Evolutionary conservation across 2,329 filamentous ascomycete species (phyloP).

Genomic region (Sphaerulina populicola): DNA sequence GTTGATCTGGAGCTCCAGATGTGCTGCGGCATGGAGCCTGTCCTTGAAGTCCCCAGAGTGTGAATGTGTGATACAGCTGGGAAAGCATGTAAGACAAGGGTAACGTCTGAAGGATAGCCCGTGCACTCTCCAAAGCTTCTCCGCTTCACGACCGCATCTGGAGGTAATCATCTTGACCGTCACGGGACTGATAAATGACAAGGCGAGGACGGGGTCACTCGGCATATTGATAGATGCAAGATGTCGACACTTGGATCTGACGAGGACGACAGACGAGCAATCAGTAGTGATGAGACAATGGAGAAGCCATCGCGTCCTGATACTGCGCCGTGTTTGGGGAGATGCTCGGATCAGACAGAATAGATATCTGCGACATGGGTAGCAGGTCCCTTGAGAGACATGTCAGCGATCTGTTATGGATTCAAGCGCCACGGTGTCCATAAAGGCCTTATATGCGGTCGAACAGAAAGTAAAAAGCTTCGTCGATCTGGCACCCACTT

Average conservation of each 20-base stretch:
- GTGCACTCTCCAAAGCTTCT: too few relatives aligned
- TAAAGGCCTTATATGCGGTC: slow-evolving; percentile 3
- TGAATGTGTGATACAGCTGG: background rate
- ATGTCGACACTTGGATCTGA: too few relatives aligned
- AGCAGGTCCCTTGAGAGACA: background rate
- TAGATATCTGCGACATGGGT: background rate
- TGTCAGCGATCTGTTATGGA: slow-evolving; percentile 11
- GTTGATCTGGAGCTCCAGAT: background rate
- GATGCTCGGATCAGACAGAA: background rate
- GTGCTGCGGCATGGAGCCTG: background rate
- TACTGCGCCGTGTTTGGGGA: background rate
- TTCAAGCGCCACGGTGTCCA: slow-evolving; percentile 6
- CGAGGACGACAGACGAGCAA: too few relatives aligned
- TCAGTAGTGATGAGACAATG: too few relatives aligned
- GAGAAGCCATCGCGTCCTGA: too few relatives aligned
- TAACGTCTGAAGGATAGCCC: too few relatives aligned
- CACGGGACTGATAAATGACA: too few relatives aligned
- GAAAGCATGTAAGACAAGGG: background rate
- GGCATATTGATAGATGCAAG: too few relatives aligned
- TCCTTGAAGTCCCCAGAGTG: background rate
- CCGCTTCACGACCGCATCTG: too few relatives aligned
- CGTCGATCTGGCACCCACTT: slow-evolving; percentile 6
- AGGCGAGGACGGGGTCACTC: too few relatives aligned
- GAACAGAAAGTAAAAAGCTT: slow-evolving; percentile 12
- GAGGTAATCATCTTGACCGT: too few relatives aligned